These are phyloP conservation scores for Hymenoscyphus scutula DNA, from an alignment of 2,329 filamentous ascomycete species.

Conservation along the genomic window DNA sequence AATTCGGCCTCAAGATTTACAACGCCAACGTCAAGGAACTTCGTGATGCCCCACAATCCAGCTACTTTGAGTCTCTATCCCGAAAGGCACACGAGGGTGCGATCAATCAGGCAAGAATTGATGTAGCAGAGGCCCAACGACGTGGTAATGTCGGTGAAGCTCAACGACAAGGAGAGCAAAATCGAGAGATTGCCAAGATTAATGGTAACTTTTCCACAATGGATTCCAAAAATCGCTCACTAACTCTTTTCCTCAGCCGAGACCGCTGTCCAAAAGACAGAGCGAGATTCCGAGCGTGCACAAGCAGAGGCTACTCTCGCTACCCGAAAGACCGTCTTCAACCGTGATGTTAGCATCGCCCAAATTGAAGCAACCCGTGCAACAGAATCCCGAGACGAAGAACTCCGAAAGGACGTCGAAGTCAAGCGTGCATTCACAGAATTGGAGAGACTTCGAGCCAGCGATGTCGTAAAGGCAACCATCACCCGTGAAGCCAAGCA, in stretches of 20 bases:
- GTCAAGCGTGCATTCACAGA: constrained; percentile 75
- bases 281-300: constrained; percentile 79
- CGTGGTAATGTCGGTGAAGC: constrained; percentile 74
- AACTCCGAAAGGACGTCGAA: constrained; percentile 76
- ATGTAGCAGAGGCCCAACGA: constrained; percentile 63
- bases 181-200: constrained; percentile 85
- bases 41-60: constrained; percentile 76
- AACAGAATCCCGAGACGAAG: constrained; percentile 74
- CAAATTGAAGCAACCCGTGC: constrained; percentile 71
- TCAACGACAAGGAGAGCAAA: constrained; percentile 73
- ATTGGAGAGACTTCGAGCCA: constrained; percentile 74
- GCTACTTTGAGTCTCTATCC: constrained; percentile 79
- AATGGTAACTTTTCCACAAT: constrained; percentile 68
- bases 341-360: constrained; percentile 71
- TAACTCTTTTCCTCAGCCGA: constrained; percentile 45
- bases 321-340: constrained; percentile 69
- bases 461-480: constrained; percentile 73
- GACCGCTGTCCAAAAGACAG: constrained; percentile 80
- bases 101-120: constrained; percentile 71
- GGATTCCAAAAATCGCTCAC: constrained; percentile 46
- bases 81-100: constrained; percentile 84
- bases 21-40: constrained; percentile 81
- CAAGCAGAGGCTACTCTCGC: constrained; percentile 73
- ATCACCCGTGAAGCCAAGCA: constrained; percentile 67
- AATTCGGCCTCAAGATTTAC: constrained; percentile 75